Evolutionary conservation across 805 yeast genomes (phyloP), one percentile per base, ranked within the genome.

Genomic region (Kazachstania africana): DNA sequence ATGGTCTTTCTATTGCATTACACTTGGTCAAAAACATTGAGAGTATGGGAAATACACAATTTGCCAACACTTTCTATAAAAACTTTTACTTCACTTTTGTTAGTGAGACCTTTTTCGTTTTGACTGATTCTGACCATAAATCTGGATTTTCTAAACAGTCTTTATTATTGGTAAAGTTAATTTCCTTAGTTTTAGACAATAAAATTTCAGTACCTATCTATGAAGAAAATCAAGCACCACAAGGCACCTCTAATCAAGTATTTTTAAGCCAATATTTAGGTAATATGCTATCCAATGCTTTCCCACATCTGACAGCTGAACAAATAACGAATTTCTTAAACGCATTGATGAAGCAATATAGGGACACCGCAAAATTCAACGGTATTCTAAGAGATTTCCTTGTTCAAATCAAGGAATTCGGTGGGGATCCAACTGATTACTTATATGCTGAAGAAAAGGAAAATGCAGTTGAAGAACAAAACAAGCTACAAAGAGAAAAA

Each of bases 71-170:
- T 16, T 91, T 91, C 53, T 91, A 82, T 64, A 76, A 78, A 53
- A 84, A 77, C 52, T 91, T 79, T 54, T 87, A 80, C 56, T 80
- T 84, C 67, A 78, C 83, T 31, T 84, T 91, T 36, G 69, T 91
- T 39, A 75, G 91, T 36, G 99, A 91, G 55, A 80, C 94, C 1
- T 91, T 91, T 54, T 81, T 72, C 48, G 97, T 91, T 20, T 68
- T 91, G 35, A 91, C 98, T 3, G 97, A 91, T 56, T 78, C 95
- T 6, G 99, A 91, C 58, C 99, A 91, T 59, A 88, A 91, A 62
- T 83, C 97, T 17, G 97, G 97, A 2, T 91, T 91, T 64, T 72
- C 78, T 39, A 70, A 76, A 44, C 99, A 91, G 62, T 69, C 94
- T 6, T 79, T 80, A 49, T 66, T 93, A 40, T 68, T 91, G 46